Evolutionary conservation across 139 green algal genomes (phyloP).

Genomic region (Chloropicon primus): DNA sequence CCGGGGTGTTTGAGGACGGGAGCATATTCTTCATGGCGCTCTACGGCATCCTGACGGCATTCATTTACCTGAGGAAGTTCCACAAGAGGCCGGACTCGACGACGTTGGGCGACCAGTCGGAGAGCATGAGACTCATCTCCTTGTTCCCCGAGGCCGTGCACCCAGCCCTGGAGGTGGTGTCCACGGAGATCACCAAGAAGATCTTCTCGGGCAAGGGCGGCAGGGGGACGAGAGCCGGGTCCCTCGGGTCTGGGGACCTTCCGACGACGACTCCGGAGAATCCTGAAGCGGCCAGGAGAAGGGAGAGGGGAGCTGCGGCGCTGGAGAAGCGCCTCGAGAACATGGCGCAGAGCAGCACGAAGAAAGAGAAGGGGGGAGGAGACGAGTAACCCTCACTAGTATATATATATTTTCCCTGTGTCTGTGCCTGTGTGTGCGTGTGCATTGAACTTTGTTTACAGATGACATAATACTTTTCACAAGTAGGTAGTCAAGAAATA

Average conservation of each 20-base stretch:
- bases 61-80: not conserved
- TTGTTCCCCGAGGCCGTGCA: not conserved
- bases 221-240: no score
- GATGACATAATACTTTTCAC: not conserved
- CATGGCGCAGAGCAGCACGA: not conserved
- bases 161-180: not conserved
- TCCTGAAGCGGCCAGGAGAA: not conserved
- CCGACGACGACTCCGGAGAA: no score
- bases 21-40: not conserved
- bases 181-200: not conserved
- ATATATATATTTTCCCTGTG: no score
- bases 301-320: not conserved
- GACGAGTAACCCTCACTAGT: no score
- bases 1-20: not conserved
- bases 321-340: not conserved
- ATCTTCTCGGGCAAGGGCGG: no score
- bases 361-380: no score
- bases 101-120: not conserved
- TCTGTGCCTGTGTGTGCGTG: no score
- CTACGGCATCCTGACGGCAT: not conserved
- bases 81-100: not conserved
- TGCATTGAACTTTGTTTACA: no score
- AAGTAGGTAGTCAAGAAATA: not conserved
- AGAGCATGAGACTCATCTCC: not conserved
- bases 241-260: no score